These are phyloP conservation scores for Penicillium sp. DNA, from an alignment of 2,329 filamentous ascomycete genomes.

Conservation along the genomic window DNA sequence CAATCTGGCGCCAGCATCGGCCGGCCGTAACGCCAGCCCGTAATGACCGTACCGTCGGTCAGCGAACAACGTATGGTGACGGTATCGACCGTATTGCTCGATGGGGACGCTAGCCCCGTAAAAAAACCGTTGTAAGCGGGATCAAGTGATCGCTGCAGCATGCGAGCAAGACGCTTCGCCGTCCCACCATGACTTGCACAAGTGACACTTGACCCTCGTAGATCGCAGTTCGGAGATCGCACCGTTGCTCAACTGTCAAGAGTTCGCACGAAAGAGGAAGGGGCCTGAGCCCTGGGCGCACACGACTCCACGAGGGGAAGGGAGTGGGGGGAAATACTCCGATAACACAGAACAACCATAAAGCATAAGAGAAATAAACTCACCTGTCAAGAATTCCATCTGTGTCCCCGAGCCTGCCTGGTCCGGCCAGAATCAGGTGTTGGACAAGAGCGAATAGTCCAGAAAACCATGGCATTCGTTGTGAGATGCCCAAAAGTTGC, in stretches of 20 bases:
- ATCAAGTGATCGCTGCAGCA: slow-evolving; percentile 67
- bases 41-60: slow-evolving; percentile 37
- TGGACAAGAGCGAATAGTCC: slow-evolving; percentile 78
- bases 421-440: slow-evolving; percentile 73
- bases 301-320: slow-evolving; percentile 18
- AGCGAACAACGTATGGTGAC: slow-evolving; percentile 35
- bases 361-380: slow-evolving; percentile 51
- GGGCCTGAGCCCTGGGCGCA: slow-evolving; percentile 25
- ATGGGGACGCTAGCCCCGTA: background rate
- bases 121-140: slow-evolving; percentile 28
- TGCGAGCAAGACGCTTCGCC: slow-evolving; percentile 56
- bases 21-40: slow-evolving; percentile 23
- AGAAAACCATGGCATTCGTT: slow-evolving; percentile 89
- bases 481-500: slow-evolving; percentile 73
- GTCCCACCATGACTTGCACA: slow-evolving; percentile 37
- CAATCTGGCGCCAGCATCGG: slow-evolving; percentile 28
- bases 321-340: slow-evolving; percentile 24
- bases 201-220: slow-evolving; percentile 36
- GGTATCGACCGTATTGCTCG: slow-evolving; percentile 27
- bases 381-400: slow-evolving; percentile 90
- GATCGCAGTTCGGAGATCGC: slow-evolving; percentile 44
- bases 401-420: slow-evolving; percentile 74
- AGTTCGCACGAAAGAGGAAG: slow-evolving; percentile 25
- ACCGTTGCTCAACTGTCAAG: slow-evolving; percentile 39
- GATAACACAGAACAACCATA: slow-evolving; percentile 15